phyloP scores from a whole-genome alignment of 179 eudicot species.

The Pouteria campechiana region DNA sequence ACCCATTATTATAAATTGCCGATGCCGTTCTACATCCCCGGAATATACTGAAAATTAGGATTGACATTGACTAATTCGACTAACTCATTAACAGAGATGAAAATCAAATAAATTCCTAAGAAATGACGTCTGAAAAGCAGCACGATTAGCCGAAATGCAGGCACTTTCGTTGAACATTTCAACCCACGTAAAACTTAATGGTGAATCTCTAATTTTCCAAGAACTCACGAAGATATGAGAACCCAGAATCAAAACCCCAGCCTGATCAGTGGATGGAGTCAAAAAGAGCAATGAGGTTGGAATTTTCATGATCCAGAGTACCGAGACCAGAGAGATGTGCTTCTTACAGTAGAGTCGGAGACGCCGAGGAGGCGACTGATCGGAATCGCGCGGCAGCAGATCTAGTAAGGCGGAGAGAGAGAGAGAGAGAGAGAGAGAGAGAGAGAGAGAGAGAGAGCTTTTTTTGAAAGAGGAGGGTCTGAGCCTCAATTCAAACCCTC shows the following conservation, averaged over 20 bases:
- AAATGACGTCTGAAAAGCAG: no score
- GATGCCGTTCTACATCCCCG: no score
- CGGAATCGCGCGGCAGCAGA: neutral
- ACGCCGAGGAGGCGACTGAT: neutral
- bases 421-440: neutral
- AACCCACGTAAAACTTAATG: neutral
- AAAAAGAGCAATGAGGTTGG: neutral
- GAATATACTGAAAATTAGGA: no score
- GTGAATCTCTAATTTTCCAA: neutral
- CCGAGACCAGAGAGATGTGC: neutral
- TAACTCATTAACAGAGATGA: no score
- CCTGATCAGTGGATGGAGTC: neutral
- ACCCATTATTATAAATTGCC: no score
- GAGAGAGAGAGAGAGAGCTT: neutral
- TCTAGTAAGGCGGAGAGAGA: neutral
- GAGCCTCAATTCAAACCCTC: conserved; percentile 11
- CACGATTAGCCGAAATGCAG: no score
- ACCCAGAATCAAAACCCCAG: neutral
- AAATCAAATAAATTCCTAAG: no score
- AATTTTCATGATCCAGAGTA: neutral
- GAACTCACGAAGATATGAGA: no score
- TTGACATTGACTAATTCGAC: no score
- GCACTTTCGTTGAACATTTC: neutral
- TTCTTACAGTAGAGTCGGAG: neutral
- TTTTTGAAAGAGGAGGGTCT: conserved; percentile 1